These are phyloP conservation scores for Salix arbutifolia DNA, from an alignment of 345 rosid species.

Conservation along the genomic window DNA sequence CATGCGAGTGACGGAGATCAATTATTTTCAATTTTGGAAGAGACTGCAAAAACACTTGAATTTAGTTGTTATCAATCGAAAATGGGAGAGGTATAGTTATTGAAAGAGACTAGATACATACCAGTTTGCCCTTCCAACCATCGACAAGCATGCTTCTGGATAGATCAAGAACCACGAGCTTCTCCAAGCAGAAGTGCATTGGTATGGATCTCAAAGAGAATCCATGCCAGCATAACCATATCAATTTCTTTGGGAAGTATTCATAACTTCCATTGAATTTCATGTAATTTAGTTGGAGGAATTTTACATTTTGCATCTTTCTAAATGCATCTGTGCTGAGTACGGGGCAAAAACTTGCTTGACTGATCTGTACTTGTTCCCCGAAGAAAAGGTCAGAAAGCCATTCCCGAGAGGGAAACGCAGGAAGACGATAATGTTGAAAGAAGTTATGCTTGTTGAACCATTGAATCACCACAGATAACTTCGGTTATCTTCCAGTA, in stretches of 20 bases:
- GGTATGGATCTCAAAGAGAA: neutral
- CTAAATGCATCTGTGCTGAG: neutral
- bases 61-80: no score
- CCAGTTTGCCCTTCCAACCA: neutral
- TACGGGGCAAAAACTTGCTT: neutral
- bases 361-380: neutral
- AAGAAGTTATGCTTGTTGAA: no score
- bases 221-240: constrained; percentile 1
- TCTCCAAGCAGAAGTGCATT: neutral
- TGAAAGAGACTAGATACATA: neutral
- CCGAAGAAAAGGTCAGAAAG: neutral
- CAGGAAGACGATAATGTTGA: no score
- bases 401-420: no score
- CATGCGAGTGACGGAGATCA: no score
- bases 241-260: neutral
- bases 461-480: no score
- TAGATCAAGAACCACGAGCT: neutral
- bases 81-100: no score
- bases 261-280: neutral
- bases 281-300: neutral
- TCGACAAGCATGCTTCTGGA: neutral
- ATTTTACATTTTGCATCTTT: neutral
- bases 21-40: no score
- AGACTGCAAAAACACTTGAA: no score
- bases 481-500: neutral